phyloP scores from a whole-genome alignment of 1,284 basidiomycete species.

The Rhodotorula sp. region DNA sequence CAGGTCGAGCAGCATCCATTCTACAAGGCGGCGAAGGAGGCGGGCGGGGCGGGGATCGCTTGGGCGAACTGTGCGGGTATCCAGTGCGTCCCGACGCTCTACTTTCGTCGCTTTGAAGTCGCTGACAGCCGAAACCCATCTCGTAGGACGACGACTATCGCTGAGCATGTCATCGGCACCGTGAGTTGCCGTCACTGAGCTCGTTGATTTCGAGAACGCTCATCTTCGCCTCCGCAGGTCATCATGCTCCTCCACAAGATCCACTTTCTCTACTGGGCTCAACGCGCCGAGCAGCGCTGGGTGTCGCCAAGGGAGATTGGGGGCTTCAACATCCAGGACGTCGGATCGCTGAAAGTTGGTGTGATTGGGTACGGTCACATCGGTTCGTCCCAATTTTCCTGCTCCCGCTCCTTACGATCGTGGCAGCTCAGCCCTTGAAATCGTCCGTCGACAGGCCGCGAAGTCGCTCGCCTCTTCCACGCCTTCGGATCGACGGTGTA shows the following conservation, averaged over 20 bases:
- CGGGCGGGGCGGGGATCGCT: not conserved
- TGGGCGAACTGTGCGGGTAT: conserved; percentile 31
- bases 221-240: not conserved
- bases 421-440: too few species aligned
- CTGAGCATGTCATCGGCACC: conserved; percentile 26
- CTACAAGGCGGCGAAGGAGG: conserved; percentile 8
- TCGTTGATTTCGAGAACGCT: not conserved
- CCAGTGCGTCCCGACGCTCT: not conserved
- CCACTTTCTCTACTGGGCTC: not conserved
- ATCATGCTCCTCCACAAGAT: conserved; percentile 26
- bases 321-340: conserved; percentile 25
- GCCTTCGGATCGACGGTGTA: conserved; percentile 16
- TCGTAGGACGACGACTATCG: conserved; percentile 11
- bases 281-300: conserved; percentile 24
- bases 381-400: not conserved
- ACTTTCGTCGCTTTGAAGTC: not conserved
- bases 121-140: not conserved
- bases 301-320: conserved; percentile 12
- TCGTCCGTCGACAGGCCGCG: conserved; percentile 5
- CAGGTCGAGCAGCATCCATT: conserved; percentile 20
- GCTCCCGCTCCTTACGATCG: not conserved
- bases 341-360: conserved; percentile 22
- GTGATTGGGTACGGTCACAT: conserved; percentile 36
- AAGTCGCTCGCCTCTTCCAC: conserved; percentile 27
- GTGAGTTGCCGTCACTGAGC: not conserved